Evolutionary conservation across 2,329 filamentous ascomycete genomes (phyloP), one percentile per base, ranked within the genome.

Genomic region (Phaeosphaeriaceae sp.): DNA sequence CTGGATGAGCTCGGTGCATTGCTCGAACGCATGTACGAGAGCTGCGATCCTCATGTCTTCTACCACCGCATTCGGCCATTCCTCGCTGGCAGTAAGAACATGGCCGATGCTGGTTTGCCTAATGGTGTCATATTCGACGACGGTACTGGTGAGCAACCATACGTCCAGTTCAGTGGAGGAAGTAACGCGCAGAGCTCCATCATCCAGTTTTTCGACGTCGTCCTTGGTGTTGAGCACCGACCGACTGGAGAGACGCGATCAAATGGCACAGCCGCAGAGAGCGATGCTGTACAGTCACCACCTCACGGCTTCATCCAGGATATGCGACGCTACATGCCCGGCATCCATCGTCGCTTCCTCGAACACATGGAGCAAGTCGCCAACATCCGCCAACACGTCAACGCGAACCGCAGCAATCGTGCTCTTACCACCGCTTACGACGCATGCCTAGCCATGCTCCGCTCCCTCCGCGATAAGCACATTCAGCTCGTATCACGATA

Each of bases 261-360:
- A 57, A 66, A 58, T 56, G 66, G 23, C 28, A 62, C 69, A 7
- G 63, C 81, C 17, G 60, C 66, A 3, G 84, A 85, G 46, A 78
- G 78, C 22, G 79, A 79, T 13, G 55, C 68, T 10, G 62, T 70
- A 15, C 70, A 80, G 35, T 81, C 85, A 23, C 84, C 88, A 5
- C 84, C 86, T 43, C 88, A 97, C 80, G 96, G 95, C 72, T 99
- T 99, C 80, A 94, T 99, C 73, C 88, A 91, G 73, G 95, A 99
- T 66, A 99, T 99, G 95, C 91, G 94, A 58, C 87, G 87, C 48
- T 99, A 99, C 80, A 99, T 99, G 95, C 95, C 95, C 0, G 94
- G 93, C 0, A 88, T 91, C 0, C 95, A 99, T 74, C 91, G 93
- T 3, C 89, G 91, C 43, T 99, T 99, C 80, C 84, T 99, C 3